Percentiles rank a stretch among this genome's conserved stretches.
These are phyloP conservation scores for Astragalus membranaceus DNA, from an alignment of 306 rosid species.

Conservation along the genomic window DNA sequence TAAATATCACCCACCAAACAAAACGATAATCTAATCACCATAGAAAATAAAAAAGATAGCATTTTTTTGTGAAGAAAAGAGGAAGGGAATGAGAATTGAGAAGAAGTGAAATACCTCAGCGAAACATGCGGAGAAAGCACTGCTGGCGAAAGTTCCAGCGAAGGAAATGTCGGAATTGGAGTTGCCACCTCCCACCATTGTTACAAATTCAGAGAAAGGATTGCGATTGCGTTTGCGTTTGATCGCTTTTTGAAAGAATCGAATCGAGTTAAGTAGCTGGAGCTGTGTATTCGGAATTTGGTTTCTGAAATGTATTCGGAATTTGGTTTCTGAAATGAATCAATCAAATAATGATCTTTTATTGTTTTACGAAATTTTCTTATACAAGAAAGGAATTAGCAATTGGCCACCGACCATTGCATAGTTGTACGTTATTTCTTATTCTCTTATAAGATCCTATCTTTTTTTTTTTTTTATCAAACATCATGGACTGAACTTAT, in stretches of 20 bases:
- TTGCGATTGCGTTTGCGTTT: background rate
- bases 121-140: conserved; percentile 69
- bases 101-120: conserved; percentile 49
- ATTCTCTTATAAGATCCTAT: no score
- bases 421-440: no score
- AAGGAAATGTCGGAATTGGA: conserved; percentile 62
- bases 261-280: no score
- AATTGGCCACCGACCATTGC: no score
- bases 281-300: background rate
- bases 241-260: no score
- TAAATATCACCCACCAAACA: background rate
- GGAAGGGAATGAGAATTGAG: background rate
- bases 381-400: no score
- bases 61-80: no score
- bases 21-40: background rate
- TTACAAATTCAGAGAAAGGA: background rate
- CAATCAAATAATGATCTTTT: no score
- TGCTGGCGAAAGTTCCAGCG: conserved; percentile 50
- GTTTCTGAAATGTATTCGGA: background rate
- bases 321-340: background rate
- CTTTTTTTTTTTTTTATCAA: no score
- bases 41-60: background rate
- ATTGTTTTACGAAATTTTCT: no score
- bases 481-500: no score
- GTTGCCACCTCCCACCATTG: conserved; percentile 57